A percentile compares a stretch with the other conserved stretches of the same genome.
These are phyloP conservation scores for Pouteria glomerata DNA, from an alignment of 148 eudicot genomes.

Conservation along the genomic window DNA sequence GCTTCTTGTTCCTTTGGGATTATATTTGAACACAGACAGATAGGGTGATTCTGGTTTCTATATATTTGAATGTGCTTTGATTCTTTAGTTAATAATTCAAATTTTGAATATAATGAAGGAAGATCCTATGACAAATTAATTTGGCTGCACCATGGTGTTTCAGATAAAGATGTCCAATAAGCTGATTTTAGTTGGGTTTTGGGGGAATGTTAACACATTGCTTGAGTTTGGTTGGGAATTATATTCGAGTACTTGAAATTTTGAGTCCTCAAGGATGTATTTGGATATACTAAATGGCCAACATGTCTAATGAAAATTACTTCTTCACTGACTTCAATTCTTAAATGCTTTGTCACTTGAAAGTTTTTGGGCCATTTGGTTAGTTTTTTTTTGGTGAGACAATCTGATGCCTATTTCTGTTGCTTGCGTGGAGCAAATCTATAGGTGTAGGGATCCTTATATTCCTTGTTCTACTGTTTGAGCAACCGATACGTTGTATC, in stretches of 20 bases:
- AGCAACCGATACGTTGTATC: not conserved
- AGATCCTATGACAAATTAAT: not conserved
- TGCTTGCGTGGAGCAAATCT: not conserved
- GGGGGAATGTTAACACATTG: not conserved
- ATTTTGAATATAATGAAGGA: not conserved
- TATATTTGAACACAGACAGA: not conserved
- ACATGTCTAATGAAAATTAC: too few species aligned
- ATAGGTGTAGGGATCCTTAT: not conserved
- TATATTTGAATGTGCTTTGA: not conserved
- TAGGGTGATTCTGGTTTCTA: not conserved
- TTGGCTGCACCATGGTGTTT: slow-evolving; percentile 4
- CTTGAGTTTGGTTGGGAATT: not conserved
- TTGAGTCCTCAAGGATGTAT: not conserved
- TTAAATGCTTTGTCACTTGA: not conserved
- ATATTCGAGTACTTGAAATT: too few species aligned
- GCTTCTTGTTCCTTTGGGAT: slow-evolving; percentile 4
- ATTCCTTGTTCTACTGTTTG: not conserved
- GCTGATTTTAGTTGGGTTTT: slow-evolving; percentile 7
- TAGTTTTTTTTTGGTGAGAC: not conserved
- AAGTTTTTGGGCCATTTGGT: not conserved
- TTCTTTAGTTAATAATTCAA: not conserved
- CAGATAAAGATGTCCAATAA: not conserved
- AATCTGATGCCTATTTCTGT: not conserved
- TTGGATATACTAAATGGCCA: not conserved
- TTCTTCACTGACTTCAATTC: not conserved